A percentile compares a stretch with the other conserved stretches of the same genome.
These are phyloP conservation scores for Cryptococcus amylolentus DNA, from an alignment of 1,284 basidiomycete species.

Conservation along the genomic window DNA sequence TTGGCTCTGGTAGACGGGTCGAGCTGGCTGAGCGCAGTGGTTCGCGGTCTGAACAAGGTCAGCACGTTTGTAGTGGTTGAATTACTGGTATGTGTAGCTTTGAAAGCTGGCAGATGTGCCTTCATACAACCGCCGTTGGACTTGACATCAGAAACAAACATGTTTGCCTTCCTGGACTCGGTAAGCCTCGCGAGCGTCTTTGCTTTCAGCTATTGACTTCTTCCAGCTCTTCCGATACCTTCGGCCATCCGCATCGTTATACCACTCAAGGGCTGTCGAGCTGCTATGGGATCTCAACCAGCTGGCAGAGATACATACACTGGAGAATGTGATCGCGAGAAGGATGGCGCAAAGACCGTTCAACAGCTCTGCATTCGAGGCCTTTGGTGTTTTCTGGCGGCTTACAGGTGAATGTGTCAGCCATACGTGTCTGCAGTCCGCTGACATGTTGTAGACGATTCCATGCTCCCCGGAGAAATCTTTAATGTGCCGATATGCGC, in stretches of 20 bases:
- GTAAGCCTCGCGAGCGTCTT: constrained; percentile 9
- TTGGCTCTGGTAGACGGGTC: constrained; percentile 18
- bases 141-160: constrained; percentile 23
- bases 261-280: constrained; percentile 76
- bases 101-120: constrained; percentile 49
- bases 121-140: constrained; percentile 22
- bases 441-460: constrained; percentile 63
- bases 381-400: constrained; percentile 90
- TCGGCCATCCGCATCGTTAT: constrained; percentile 61
- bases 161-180: constrained; percentile 31
- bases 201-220: constrained; percentile 10
- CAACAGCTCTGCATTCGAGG: constrained; percentile 63
- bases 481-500: constrained; percentile 83
- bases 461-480: constrained; percentile 69
- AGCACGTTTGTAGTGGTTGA: constrained; percentile 64
- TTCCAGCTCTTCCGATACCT: constrained; percentile 70
- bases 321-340: constrained; percentile 63
- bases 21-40: constrained; percentile 40
- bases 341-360: constrained; percentile 26
- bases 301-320: constrained; percentile 42
- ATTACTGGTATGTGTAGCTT: constrained; percentile 59
- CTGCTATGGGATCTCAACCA: constrained; percentile 68
- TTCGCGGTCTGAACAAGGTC: constrained; percentile 51
- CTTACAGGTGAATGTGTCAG: constrained; percentile 61
- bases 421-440: not conserved